These are phyloP conservation scores for Phanerochaete sordida DNA, from an alignment of 768 basidiomycete genomes.

Conservation along the genomic window DNA sequence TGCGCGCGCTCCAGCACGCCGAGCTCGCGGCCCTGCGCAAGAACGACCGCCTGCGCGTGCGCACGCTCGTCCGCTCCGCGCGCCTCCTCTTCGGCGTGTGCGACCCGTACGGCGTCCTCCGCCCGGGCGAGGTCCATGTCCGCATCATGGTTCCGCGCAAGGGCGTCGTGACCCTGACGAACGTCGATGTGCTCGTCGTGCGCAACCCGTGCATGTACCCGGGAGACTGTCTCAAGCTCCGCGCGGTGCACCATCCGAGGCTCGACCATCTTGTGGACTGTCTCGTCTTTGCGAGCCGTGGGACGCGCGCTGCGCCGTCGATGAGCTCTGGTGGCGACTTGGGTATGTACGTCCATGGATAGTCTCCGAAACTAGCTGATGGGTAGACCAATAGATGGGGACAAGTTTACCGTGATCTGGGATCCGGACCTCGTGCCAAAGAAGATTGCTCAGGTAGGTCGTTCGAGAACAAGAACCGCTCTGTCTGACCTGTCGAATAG, in stretches of 20 bases:
- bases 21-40: constrained; percentile 52
- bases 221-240: constrained; percentile 62
- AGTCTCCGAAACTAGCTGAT: background rate
- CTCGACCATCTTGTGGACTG: constrained; percentile 62
- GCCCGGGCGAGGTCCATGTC: constrained; percentile 63
- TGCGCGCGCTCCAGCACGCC: constrained; percentile 41
- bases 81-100: constrained; percentile 64
- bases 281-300: constrained; percentile 61
- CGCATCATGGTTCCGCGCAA: constrained; percentile 49
- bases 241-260: constrained; percentile 49
- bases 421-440: constrained; percentile 59
- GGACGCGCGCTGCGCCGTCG: constrained; percentile 58
- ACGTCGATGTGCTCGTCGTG: constrained; percentile 60
- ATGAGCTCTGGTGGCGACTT: constrained; percentile 72
- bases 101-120: constrained; percentile 59
- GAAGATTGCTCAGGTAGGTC: constrained; percentile 47
- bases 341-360: constrained; percentile 33
- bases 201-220: constrained; percentile 71
- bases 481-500: constrained; percentile 27
- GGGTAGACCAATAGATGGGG: constrained; percentile 35
- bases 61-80: constrained; percentile 62
- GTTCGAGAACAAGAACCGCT: background rate
- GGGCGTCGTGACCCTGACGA: constrained; percentile 52
- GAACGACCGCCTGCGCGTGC: constrained; percentile 48
- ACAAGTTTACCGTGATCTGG: constrained; percentile 70